A percentile compares a stretch with the other conserved stretches of the same genome.
Evolutionary conservation across 2,329 filamentous ascomycete genomes (phyloP).

Genomic region (Trichophaea hybrida): DNA sequence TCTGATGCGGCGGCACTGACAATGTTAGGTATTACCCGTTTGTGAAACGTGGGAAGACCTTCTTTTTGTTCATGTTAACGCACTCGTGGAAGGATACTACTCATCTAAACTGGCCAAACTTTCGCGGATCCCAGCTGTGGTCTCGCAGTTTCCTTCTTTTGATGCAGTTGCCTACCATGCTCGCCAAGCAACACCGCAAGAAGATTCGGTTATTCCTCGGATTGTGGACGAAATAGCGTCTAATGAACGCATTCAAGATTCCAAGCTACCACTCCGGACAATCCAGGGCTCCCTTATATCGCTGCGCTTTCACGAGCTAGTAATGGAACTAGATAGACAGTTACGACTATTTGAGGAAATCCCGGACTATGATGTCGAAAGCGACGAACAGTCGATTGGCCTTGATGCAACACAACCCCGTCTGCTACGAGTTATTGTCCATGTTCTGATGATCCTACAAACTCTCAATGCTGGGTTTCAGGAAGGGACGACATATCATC

Average conservation of each 20-base stretch:
- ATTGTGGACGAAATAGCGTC: conserved; percentile 39
- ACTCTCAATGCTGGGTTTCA: conserved; percentile 40
- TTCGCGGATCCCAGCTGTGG: conserved; percentile 40
- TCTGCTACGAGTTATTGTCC: conserved; percentile 50
- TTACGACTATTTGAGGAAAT: conserved; percentile 34
- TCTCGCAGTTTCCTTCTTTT: conserved; percentile 47
- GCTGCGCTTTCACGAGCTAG: conserved; percentile 22
- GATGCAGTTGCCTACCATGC: conserved; percentile 51
- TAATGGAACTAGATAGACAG: conserved; percentile 23
- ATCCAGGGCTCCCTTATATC: conserved; percentile 64
- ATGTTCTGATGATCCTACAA: conserved; percentile 56
- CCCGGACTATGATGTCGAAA: conserved; percentile 34
- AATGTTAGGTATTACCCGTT: conserved; percentile 33
- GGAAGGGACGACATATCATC: conserved; percentile 28
- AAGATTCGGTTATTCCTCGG: conserved; percentile 29
- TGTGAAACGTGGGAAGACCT: conserved; percentile 74
- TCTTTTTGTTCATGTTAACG: conserved; percentile 76
- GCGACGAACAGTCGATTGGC: conserved; percentile 36
- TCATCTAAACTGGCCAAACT: conserved; percentile 51
- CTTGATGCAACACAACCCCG: conserved; percentile 30
- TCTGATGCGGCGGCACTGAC: neutral
- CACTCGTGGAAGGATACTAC: conserved; percentile 66
- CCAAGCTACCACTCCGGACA: conserved; percentile 53
- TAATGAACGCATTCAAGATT: conserved; percentile 44
- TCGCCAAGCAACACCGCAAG: conserved; percentile 38